phyloP scores from a whole-genome alignment of 169 alveolate species.

The Plasmodium coatneyi region DNA sequence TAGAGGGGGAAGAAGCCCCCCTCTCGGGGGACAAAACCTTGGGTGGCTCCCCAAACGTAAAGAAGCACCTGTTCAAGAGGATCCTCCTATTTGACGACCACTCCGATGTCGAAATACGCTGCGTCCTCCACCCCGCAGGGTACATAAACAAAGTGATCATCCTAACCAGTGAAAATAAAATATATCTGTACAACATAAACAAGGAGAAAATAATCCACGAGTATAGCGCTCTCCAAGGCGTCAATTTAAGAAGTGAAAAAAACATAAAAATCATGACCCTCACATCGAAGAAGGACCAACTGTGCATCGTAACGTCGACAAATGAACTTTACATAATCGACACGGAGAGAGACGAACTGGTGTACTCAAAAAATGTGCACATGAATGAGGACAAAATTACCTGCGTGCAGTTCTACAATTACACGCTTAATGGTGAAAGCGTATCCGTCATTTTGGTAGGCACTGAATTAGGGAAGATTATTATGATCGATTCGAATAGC shows the following conservation, averaged over 20 bases:
- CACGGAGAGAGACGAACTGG: constrained; percentile 74
- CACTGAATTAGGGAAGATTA: constrained; percentile 32
- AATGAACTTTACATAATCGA: constrained; percentile 74
- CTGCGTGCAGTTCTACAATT: constrained; percentile 36
- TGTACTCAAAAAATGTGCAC: constrained; percentile 79
- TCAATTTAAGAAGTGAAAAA: constrained; percentile 38
- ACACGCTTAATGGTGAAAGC: constrained; percentile 19
- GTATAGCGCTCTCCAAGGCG: constrained; percentile 53
- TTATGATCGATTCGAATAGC: constrained; percentile 41
- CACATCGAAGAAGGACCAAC: constrained; percentile 31
- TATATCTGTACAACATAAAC: constrained; percentile 78
- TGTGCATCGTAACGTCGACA: constrained; percentile 15
- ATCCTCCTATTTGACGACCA: constrained; percentile 44
- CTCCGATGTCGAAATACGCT: constrained; percentile 60
- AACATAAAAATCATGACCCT: constrained; percentile 6
- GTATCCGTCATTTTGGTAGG: constrained; percentile 19
- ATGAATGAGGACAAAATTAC: constrained; percentile 65
- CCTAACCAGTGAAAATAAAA: constrained; percentile 72
- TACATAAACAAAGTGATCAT: constrained; percentile 80
- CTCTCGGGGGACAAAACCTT: neutral
- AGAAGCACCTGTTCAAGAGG: constrained; percentile 52
- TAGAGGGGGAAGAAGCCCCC: neutral
- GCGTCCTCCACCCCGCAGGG: constrained; percentile 78
- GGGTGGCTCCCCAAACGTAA: neutral
- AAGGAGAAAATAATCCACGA: constrained; percentile 77